Evolutionary conservation across 169 alveolate species (phyloP).

Genomic region (Perkinsus olseni): DNA sequence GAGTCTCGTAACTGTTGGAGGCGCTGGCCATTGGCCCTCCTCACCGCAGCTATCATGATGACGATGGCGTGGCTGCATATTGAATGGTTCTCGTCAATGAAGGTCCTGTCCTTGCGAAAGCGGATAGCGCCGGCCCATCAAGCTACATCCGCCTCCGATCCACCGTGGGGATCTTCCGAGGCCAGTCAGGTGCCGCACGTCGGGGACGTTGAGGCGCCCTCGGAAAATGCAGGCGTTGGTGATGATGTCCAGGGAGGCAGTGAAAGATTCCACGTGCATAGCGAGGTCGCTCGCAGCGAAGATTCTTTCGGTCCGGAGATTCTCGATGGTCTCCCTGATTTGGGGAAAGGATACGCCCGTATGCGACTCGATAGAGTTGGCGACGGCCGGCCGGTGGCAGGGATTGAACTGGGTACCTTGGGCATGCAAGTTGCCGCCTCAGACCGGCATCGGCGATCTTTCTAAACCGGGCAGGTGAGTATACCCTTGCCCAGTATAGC

Average conservation of each 20-base stretch:
- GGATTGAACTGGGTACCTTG: not conserved
- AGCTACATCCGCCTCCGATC: no score
- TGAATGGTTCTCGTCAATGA: not conserved
- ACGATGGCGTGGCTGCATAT: not conserved
- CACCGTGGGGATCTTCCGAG: no score
- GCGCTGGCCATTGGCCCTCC: not conserved
- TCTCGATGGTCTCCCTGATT: not conserved
- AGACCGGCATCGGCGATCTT: no score
- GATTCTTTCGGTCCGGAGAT: not conserved
- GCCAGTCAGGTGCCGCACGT: no score
- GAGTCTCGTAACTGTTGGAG: not conserved
- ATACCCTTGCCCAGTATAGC: no score
- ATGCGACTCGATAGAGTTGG: not conserved
- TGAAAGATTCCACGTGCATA: no score
- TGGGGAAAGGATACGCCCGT: not conserved
- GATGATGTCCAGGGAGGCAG: not conserved
- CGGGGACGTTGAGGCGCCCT: no score
- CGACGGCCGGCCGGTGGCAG: not conserved
- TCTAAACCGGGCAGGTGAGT: no score
- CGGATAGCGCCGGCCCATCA: not conserved
- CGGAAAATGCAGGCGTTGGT: not conserved
- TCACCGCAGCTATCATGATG: not conserved
- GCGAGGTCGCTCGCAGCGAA: no score
- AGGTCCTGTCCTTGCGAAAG: not conserved
- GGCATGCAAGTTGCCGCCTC: not conserved